phyloP scores from a whole-genome alignment of 2,329 filamentous ascomycete genomes.

The Stagonosporopsis cucurbitacearum region DNA sequence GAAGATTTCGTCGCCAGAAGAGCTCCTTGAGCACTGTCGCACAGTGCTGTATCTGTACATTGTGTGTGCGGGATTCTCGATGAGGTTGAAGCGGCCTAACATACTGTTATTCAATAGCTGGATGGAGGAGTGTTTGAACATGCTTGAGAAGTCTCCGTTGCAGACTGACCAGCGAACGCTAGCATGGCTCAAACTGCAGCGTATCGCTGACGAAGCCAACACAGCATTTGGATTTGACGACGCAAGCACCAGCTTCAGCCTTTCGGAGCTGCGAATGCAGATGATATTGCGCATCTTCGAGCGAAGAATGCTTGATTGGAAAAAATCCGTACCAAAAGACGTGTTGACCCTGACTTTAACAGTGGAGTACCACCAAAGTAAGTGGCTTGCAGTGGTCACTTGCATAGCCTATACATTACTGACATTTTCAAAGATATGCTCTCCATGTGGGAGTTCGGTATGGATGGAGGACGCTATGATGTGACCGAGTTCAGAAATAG shows the following conservation, averaged over 20 bases:
- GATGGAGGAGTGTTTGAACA: constrained; percentile 44
- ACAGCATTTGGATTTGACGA: constrained; percentile 49
- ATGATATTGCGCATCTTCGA: constrained; percentile 47
- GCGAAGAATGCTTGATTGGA: constrained; percentile 46
- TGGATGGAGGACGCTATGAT: constrained; percentile 47
- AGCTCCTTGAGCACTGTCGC: constrained; percentile 45
- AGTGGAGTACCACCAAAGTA: constrained; percentile 40
- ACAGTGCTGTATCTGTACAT: constrained; percentile 43
- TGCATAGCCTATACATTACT: not conserved
- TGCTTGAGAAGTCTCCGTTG: constrained; percentile 42
- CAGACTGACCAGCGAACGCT: constrained; percentile 40
- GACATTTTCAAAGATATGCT: constrained; percentile 28
- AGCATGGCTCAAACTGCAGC: constrained; percentile 43
- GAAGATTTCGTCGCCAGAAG: constrained; percentile 44
- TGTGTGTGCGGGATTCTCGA: constrained; percentile 43
- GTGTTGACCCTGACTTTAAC: constrained; percentile 38
- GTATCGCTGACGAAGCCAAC: constrained; percentile 47
- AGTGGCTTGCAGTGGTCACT: not conserved
- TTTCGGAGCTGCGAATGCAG: constrained; percentile 45
- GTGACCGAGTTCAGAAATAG: constrained; percentile 45
- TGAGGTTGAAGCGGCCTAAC: constrained; percentile 44
- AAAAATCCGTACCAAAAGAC: constrained; percentile 38
- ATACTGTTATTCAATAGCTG: constrained; percentile 46
- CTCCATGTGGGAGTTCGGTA: constrained; percentile 48
- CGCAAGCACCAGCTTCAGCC: constrained; percentile 46